Base-by-base conservation (phyloP, 2,329 filamentous ascomycete genomes). In the Cordyceps militaris region DNA sequence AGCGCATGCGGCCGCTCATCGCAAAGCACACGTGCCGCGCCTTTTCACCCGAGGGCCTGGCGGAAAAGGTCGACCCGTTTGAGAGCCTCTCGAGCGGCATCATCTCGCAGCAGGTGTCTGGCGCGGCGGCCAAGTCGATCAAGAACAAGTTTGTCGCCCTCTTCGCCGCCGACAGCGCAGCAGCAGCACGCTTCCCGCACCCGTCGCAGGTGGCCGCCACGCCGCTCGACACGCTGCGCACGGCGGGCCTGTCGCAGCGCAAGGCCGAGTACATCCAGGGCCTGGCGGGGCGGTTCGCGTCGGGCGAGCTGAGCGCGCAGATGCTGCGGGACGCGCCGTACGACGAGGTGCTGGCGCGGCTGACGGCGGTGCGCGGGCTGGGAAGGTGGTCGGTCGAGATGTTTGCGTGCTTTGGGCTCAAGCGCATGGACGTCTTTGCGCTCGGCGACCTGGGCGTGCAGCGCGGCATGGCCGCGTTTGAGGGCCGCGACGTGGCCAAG, bases 381-480 rank as follows among this genome's bases (percentile, higher is more conserved):
- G 94, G 94, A 0, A 81, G 80, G 56, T 97, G 94, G 94, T 92
- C 87, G 49, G 91, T 96, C 14, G 92, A 97, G 76, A 97, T 99
- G 94, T 99, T 99, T 77, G 90, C 92, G 51, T 91, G 89, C 72
- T 97, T 99, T 72, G 89, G 84, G n/a, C 77, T 99, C 42, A 97
- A 97, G 79, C 80, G 92, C 13, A 87, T 91, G 79, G 93, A 99
- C 73, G 89, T 99, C 23, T 96, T 97, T 70, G 91, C 87, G 23
- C 87, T 90, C 1, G 93, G 94, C 1, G 93, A 99, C 73, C 74
- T 99, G 61, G 94, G 94, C 4, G 90, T 99, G 47, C 94, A 97
- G 81, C 79, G 92, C 66, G 94, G 94, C 10, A 96, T 97, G 86
- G 94, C 94, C 1, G 86, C 88, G 0, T 92, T 94, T 68, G 79